These are phyloP conservation scores for Xylaria sp. DNA, from an alignment of 2,329 filamentous ascomycete genomes.

Conservation along the genomic window DNA sequence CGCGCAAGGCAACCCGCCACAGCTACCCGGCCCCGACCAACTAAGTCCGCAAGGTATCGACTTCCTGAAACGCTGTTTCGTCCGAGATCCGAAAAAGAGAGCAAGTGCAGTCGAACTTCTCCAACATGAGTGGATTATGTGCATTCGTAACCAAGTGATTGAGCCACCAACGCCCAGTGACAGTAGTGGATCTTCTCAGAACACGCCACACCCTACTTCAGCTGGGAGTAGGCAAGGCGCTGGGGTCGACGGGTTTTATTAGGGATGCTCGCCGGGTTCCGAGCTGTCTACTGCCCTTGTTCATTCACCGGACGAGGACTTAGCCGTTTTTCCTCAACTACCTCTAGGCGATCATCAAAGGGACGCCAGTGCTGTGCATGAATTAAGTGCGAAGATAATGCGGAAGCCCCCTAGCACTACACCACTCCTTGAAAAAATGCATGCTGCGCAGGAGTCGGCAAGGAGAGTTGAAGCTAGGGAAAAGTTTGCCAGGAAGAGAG, in stretches of 20 bases:
- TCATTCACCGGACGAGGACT: constrained; percentile 24
- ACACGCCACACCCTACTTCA: constrained; percentile 43
- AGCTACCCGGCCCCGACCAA: constrained; percentile 81
- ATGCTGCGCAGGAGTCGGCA: constrained; percentile 37
- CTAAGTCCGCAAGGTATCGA: constrained; percentile 84
- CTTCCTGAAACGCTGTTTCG: constrained; percentile 86
- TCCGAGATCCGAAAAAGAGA: constrained; percentile 78
- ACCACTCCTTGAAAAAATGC: constrained; percentile 29
- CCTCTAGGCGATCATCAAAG: not conserved
- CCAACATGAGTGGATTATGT: constrained; percentile 89
- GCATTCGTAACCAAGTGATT: constrained; percentile 67
- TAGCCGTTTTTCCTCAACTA: not conserved
- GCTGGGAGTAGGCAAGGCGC: constrained; percentile 38
- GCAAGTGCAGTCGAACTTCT: constrained; percentile 86
- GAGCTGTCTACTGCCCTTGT: constrained; percentile 28
- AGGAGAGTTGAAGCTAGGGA: constrained; percentile 37
- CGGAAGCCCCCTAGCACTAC: constrained; percentile 5
- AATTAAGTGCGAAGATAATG: not conserved
- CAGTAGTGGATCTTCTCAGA: constrained; percentile 49
- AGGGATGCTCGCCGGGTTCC: constrained; percentile 33
- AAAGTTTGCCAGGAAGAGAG: constrained; percentile 28
- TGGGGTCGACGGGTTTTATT: constrained; percentile 45
- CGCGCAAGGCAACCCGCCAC: constrained; percentile 91
- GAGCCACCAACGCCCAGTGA: constrained; percentile 69
- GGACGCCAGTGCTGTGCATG: not conserved